Evolutionary conservation across 1,284 basidiomycete species (phyloP).

Genomic region (Boletellus deceptivus): DNA sequence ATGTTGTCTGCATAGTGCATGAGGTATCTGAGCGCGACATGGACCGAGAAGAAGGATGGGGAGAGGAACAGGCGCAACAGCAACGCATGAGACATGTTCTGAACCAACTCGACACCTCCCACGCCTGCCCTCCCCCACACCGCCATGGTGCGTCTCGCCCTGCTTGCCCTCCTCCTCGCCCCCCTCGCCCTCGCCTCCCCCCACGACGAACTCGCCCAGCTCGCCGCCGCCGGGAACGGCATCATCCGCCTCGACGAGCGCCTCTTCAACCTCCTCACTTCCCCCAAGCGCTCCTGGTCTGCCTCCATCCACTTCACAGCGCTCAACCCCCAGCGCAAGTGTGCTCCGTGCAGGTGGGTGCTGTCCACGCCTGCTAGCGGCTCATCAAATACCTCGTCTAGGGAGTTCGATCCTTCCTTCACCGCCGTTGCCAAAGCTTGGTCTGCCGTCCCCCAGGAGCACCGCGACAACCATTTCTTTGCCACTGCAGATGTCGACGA

Average conservation of each 20-base stretch:
- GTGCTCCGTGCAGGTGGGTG: slow-evolving; percentile 73
- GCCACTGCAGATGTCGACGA: slow-evolving; percentile 87
- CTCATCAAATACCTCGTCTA: slow-evolving; percentile 31
- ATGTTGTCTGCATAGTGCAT: slow-evolving; percentile 88
- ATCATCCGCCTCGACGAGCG: slow-evolving; percentile 76
- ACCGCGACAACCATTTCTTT: slow-evolving; percentile 84
- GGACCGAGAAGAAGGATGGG: slow-evolving; percentile 86
- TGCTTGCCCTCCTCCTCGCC: slow-evolving; percentile 32
- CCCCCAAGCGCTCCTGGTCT: slow-evolving; percentile 79
- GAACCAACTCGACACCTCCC: slow-evolving; percentile 18
- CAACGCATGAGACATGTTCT: slow-evolving; percentile 68
- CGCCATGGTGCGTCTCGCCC: background rate
- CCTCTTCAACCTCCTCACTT: slow-evolving; percentile 74
- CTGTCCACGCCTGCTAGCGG: background rate
- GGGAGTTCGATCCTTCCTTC: slow-evolving; percentile 84
- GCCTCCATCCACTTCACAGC: slow-evolving; percentile 85
- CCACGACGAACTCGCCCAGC: slow-evolving; percentile 54
- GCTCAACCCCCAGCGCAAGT: slow-evolving; percentile 72
- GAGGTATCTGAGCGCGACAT: slow-evolving; percentile 89
- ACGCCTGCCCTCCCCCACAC: slow-evolving; percentile 14
- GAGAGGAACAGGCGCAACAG: slow-evolving; percentile 87
- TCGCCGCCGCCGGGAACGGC: slow-evolving; percentile 72
- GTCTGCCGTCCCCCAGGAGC: slow-evolving; percentile 55
- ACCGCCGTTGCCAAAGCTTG: slow-evolving; percentile 78
- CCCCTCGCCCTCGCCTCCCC: slow-evolving; percentile 48